A percentile compares a stretch with the other conserved stretches of the same genome.
These are phyloP conservation scores for Ogataea pilisensis DNA, from an alignment of 805 yeast genomes.

Conservation along the genomic window DNA sequence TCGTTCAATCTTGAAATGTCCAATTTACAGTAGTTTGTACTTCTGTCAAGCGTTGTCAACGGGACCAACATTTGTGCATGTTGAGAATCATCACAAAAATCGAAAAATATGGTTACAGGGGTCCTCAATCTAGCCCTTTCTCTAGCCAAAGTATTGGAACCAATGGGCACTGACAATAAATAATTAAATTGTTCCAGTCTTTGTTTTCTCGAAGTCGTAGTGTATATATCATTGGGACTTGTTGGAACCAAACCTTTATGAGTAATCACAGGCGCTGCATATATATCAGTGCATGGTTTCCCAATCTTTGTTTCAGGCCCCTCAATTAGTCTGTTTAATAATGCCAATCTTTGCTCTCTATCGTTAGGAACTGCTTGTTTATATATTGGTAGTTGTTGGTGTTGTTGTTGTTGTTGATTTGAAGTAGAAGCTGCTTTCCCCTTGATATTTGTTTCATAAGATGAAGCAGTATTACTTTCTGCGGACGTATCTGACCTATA, in stretches of 20 bases:
- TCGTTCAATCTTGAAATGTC: constrained; percentile 24
- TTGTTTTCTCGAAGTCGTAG: constrained; percentile 24
- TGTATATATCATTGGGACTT: constrained; percentile 23
- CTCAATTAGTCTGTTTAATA: constrained; percentile 21
- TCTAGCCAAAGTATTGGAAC: constrained; percentile 37
- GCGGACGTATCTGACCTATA: neutral
- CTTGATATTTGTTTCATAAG: neutral
- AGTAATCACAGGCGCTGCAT: constrained; percentile 16
- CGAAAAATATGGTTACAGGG: constrained; percentile 39
- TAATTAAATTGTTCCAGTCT: constrained; percentile 24
- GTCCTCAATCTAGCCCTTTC: constrained; percentile 39
- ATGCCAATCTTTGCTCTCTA: constrained; percentile 14
- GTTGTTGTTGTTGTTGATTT: too few species aligned
- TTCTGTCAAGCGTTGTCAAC: constrained; percentile 23
- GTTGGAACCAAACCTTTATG: constrained; percentile 21
- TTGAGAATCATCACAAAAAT: constrained; percentile 42
- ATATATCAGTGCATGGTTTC: constrained; percentile 18
- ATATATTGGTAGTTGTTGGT: constrained; percentile 1
- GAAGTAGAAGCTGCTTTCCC: too few species aligned
- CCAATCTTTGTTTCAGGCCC: constrained; percentile 12
- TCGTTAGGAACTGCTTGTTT: constrained; percentile 15
- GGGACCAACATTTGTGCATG: constrained; percentile 30
- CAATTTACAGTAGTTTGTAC: constrained; percentile 26
- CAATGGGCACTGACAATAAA: constrained; percentile 27
- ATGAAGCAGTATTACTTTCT: neutral